A percentile compares a stretch with the other conserved stretches of the same genome.
These are phyloP conservation scores for Myxozyma monticola DNA, from an alignment of 805 yeast genomes.

Conservation along the genomic window DNA sequence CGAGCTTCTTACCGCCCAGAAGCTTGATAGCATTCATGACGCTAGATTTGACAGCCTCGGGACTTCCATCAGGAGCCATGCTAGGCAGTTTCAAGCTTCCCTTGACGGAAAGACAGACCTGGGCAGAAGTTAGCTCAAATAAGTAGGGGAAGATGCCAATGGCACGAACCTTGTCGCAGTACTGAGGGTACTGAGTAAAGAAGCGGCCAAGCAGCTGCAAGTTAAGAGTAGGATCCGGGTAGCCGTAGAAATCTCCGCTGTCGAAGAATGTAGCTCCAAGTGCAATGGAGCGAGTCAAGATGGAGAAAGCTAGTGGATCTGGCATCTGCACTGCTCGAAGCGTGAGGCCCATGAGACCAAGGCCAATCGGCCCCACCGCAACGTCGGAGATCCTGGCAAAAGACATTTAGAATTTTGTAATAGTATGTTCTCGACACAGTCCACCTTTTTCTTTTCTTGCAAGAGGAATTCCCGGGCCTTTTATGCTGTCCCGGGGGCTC, in stretches of 20 bases:
- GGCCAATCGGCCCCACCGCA: conserved; percentile 45
- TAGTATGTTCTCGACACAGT: too few species aligned
- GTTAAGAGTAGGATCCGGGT: conserved; percentile 45
- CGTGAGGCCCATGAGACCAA: conserved; percentile 81
- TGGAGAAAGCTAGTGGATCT: conserved; percentile 49
- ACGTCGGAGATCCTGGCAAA: neutral
- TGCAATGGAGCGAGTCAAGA: conserved; percentile 52
- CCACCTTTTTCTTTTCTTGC: too few species aligned
- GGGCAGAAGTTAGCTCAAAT: neutral
- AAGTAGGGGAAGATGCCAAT: neutral
- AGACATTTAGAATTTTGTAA: neutral
- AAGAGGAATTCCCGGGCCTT: too few species aligned
- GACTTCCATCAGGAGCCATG: conserved; percentile 42
- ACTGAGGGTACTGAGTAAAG: conserved; percentile 47
- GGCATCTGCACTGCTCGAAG: conserved; percentile 50
- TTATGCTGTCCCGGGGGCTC: too few species aligned
- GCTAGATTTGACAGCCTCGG: conserved; percentile 14
- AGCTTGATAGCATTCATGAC: conserved; percentile 30
- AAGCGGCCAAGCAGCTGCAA: conserved; percentile 55
- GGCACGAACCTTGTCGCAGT: conserved; percentile 51
- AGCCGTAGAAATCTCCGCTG: conserved; percentile 64
- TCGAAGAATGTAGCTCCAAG: conserved; percentile 54
- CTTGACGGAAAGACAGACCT: conserved; percentile 48
- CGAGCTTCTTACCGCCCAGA: conserved; percentile 49
- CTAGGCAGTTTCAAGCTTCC: conserved; percentile 50